Percentiles rank a stretch among this genome's conserved stretches.
Conservation (phyloP, 2,329 filamentous ascomycete species). For the Phyllosticta citribraziliensis region DNA sequence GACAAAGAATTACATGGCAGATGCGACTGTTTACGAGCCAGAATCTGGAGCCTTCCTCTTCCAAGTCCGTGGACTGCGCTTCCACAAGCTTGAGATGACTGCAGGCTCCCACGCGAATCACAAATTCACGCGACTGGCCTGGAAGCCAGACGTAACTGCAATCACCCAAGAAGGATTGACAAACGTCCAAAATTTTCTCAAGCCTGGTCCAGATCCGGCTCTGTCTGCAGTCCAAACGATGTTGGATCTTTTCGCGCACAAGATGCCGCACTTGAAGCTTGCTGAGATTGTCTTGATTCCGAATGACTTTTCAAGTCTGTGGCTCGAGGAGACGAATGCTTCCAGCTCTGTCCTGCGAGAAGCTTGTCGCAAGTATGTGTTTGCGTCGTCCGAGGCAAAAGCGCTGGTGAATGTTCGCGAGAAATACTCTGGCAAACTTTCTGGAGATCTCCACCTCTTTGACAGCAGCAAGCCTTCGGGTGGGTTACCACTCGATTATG, state of each 20-base stretch:
- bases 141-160: slow-evolving; percentile 15
- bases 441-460: too few species aligned
- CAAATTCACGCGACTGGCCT: slow-evolving; percentile 10
- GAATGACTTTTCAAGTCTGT: slow-evolving; percentile 10
- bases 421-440: not conserved
- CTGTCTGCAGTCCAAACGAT: slow-evolving; percentile 12
- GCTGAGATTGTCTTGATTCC: slow-evolving; percentile 23
- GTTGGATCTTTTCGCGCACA: slow-evolving; percentile 28
- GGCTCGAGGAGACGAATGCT: not conserved
- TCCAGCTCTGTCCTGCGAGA: too few species aligned
- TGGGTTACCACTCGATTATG: too few species aligned
- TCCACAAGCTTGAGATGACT: slow-evolving; percentile 11
- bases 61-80: slow-evolving; percentile 14
- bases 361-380: not conserved
- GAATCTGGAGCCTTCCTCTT: slow-evolving; percentile 11
- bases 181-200: slow-evolving; percentile 11
- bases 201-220: slow-evolving; percentile 3
- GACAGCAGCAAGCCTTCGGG: too few species aligned
- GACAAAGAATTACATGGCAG: slow-evolving; percentile 11
- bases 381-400: not conserved
- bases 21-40: not conserved
- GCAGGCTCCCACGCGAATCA: not conserved
- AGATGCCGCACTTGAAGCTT: slow-evolving; percentile 24
- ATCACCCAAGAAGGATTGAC: not conserved
- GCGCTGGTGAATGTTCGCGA: not conserved